Conservation (phyloP, 2,329 filamentous ascomycete genomes). For the Cladosporium austrohemisphaericum region DNA sequence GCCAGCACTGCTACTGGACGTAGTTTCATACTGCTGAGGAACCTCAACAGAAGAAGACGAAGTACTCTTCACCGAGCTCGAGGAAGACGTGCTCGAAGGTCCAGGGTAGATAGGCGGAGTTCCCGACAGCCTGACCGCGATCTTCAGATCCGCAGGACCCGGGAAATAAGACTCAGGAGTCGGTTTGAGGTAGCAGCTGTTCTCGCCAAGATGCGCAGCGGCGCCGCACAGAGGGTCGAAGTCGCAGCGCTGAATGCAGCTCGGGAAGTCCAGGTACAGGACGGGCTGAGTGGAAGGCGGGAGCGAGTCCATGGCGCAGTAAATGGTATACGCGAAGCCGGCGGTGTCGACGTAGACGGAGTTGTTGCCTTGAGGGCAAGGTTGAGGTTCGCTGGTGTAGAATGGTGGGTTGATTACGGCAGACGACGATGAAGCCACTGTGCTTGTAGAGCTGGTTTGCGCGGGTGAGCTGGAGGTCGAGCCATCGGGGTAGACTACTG, state of each 20-base stretch:
- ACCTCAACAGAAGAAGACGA: background rate
- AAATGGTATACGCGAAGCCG: constrained; percentile 17
- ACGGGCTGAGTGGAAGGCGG: background rate
- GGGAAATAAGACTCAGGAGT: background rate
- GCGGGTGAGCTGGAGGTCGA: background rate
- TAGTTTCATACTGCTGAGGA: background rate
- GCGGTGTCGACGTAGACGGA: constrained; percentile 13
- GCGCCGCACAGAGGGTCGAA: constrained; percentile 8
- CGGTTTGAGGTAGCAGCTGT: constrained; percentile 8
- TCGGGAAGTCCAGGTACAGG: background rate
- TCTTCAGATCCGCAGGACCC: background rate
- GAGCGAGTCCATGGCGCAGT: constrained; percentile 12
- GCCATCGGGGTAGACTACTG: background rate
- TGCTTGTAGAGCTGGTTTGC: background rate
- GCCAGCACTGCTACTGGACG: background rate
- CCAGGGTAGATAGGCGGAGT: background rate
- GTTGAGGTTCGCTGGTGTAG: constrained; percentile 2
- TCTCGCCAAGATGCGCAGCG: background rate
- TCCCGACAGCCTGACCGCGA: constrained; percentile 4
- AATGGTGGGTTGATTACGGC: constrained; percentile 3
- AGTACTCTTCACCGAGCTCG: background rate
- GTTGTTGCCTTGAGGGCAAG: constrained; percentile 18
- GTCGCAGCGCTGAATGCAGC: constrained; percentile 11
- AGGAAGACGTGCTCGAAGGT: background rate
- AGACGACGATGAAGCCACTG: background rate